Base-by-base conservation (phyloP, 179 eudicot genomes). In the Vitellaria paradoxa region DNA sequence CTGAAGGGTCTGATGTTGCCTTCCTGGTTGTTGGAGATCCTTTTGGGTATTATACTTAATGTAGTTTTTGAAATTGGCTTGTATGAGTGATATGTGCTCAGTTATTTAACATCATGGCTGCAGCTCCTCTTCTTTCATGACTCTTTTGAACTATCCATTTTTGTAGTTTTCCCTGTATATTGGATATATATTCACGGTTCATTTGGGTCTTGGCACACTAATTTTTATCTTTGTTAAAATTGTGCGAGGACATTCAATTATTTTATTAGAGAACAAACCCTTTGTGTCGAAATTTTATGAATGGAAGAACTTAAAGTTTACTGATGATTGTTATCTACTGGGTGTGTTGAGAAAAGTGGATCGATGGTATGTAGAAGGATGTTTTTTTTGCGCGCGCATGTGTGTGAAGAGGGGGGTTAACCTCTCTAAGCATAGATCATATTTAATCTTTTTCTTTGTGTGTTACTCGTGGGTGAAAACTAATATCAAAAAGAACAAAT, bases 1-100 rank as follows among this genome's bases (percentile, higher is more conserved):
- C 98, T 70, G 81, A 69, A 20, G 63, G 82, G 26, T 81, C 89
- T 70, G 85, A 93, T 88, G 89, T 93, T 55, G 94, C 92, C 24
- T 93, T 93, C 79, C 89, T 93, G 53, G 96, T 91, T 26, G 97
- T 93, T 57, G 97, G 98, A 13, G 98, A 94, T 74, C 98, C 98
- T 79, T 91, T 94, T 78, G 97, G 98, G 97, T 93, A 84, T 53
- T 40, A 26, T 30, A 64, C 66, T 56, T 74, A 7, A 20, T 50
- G 4, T 37, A 37, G 37, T 47, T 56, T 45, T 65, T 52, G 8
- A 13, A 50, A 72, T 0, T 78, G 12, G 21, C 67, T 50, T 47
- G 17, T 49, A 2, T 11, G 20, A 4, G 42, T 46, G 57, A 13
- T 61, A 10, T 6, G 53, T 61, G 65, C 63, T 15, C 5, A 53